Evolutionary conservation across 371 early-diverging fungal genomes (phyloP).

Genomic region (Syncephalastrum monosporum): DNA sequence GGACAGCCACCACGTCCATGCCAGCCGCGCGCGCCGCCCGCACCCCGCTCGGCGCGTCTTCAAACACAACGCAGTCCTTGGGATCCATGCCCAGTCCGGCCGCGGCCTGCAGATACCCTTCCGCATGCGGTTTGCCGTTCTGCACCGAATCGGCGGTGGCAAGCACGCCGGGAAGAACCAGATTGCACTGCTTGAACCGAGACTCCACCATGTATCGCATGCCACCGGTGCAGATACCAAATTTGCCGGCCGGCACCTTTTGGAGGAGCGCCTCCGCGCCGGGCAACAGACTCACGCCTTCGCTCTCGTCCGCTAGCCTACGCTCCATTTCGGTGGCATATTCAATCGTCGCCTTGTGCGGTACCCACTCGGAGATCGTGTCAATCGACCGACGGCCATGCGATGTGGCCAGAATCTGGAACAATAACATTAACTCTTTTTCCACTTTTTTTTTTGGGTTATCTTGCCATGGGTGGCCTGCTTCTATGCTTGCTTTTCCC

Average conservation of each 20-base stretch:
- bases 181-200: conserved; percentile 30
- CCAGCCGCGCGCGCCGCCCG: conserved; percentile 55
- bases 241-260: conserved; percentile 17
- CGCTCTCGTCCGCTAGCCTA: conserved; percentile 21
- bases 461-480: too few relatives aligned
- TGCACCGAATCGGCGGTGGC: conserved; percentile 36
- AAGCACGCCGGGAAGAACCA: conserved; percentile 25
- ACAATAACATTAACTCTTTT: too few relatives aligned
- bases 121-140: conserved; percentile 65
- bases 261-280: conserved; percentile 22
- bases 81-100: conserved; percentile 39
- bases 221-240: conserved; percentile 36
- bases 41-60: conserved; percentile 65
- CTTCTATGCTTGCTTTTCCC: too few relatives aligned
- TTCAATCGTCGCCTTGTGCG: conserved; percentile 28
- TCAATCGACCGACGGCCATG: conserved; percentile 45
- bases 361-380: conserved; percentile 32
- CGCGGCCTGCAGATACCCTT: conserved; percentile 57
- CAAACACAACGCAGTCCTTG: conserved; percentile 61
- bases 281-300: conserved; percentile 30
- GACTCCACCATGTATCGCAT: conserved; percentile 26
- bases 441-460: too few relatives aligned
- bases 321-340: conserved; percentile 26
- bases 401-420: conserved; percentile 28
- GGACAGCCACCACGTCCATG: conserved; percentile 56